These are phyloP conservation scores for Phytopythium aichiense DNA, from an alignment of 352 stramenopile species.

Conservation along the genomic window DNA sequence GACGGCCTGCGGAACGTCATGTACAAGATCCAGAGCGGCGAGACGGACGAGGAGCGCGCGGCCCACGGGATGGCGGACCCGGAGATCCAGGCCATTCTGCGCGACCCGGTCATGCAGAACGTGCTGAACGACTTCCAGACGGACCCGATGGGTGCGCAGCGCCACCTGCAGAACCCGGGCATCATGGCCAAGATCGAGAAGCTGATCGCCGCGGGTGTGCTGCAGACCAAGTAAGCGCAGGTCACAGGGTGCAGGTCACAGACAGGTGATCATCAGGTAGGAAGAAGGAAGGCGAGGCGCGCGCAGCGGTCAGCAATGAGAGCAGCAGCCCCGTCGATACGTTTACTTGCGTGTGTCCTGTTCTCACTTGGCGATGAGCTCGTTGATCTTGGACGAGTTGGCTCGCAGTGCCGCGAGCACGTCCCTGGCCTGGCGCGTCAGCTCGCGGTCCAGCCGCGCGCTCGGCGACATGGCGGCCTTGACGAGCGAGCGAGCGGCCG, in stretches of 20 bases:
- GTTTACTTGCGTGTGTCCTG: neutral
- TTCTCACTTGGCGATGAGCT: slow-evolving; percentile 45
- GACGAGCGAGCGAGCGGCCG: slow-evolving; percentile 12
- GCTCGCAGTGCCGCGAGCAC: slow-evolving; percentile 50
- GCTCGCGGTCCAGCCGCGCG: slow-evolving; percentile 44
- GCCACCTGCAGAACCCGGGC: slow-evolving; percentile 92
- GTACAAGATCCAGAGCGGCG: slow-evolving; percentile 93
- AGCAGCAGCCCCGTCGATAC: neutral
- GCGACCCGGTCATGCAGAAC: slow-evolving; percentile 97
- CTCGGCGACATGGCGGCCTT: slow-evolving; percentile 15
- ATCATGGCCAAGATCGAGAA: slow-evolving; percentile 99
- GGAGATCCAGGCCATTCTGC: slow-evolving; percentile 97
- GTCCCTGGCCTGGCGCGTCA: slow-evolving; percentile 51
- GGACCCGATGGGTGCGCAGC: slow-evolving; percentile 88
- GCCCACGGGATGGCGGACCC: slow-evolving; percentile 98
- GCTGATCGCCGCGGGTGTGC: slow-evolving; percentile 96
- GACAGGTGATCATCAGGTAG: neutral
- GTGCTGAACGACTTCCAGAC: slow-evolving; percentile 98
- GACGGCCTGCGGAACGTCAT: slow-evolving; percentile 94
- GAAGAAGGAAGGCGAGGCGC: slow-evolving; percentile 1
- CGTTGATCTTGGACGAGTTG: slow-evolving; percentile 76
- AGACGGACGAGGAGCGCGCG: slow-evolving; percentile 95
- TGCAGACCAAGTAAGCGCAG: slow-evolving; percentile 88
- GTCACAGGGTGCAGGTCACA: neutral
- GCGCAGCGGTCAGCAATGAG: neutral